Percentiles rank a stretch among this genome's conserved stretches.
These are phyloP conservation scores for Trichoderma simmonsii DNA, from an alignment of 2,329 filamentous ascomycete genomes.

Conservation along the genomic window DNA sequence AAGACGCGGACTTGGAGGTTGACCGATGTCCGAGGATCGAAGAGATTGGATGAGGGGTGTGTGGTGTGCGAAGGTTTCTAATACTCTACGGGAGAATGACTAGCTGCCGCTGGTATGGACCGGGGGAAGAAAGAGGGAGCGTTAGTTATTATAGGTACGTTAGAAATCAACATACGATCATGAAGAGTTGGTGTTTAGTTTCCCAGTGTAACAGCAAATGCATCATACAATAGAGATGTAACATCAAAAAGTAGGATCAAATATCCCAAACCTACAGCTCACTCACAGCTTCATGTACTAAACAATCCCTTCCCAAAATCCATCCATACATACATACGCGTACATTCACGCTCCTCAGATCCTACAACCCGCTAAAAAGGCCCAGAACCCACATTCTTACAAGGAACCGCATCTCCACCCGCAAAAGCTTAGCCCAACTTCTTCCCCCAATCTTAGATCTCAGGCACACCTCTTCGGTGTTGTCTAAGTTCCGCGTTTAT, in stretches of 20 bases:
- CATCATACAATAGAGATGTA: not conserved
- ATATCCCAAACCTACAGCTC: not conserved
- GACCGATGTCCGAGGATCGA: constrained; percentile 31
- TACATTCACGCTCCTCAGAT: not conserved
- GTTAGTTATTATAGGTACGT: not conserved
- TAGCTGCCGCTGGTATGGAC: not conserved
- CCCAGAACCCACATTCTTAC: not conserved
- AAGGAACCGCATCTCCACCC: not conserved
- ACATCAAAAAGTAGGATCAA: not conserved
- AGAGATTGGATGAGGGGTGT: not conserved
- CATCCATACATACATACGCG: not conserved
- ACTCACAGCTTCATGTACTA: not conserved
- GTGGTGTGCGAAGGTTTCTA: not conserved
- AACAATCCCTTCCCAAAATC: not conserved
- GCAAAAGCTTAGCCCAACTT: constrained; percentile 2
- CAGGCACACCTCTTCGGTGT: not conserved
- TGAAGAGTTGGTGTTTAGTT: not conserved
- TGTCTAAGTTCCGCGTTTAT: not conserved
- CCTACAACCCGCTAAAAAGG: not conserved
- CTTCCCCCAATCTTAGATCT: not conserved
- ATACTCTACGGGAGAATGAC: not conserved
- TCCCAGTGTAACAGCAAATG: not conserved
- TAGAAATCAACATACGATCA: not conserved
- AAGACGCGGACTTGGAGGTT: constrained; percentile 27
- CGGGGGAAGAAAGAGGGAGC: not conserved